Evolutionary conservation across 805 yeast species (phyloP), one percentile per base, ranked within the genome.

Genomic region (Cyberlindnera americana): DNA sequence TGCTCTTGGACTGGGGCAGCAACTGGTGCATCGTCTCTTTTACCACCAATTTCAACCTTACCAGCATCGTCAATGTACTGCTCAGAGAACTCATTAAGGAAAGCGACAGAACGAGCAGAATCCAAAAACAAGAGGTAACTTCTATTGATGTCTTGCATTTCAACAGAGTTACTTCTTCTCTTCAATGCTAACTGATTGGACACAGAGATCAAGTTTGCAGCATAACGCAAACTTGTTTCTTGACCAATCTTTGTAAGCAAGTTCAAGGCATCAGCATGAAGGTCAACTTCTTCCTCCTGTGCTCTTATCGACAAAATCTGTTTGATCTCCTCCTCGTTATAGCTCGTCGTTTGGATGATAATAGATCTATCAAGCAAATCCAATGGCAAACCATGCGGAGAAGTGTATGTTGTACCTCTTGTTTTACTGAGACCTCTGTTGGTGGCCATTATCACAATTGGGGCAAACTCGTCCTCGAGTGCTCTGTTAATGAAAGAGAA

Each of bases 361-460:
- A 93, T 83, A 25, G 95, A 77, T 62, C 99, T 78, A 66, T 93
- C 99, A 54, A 93, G 79, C 54, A 93, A 71, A 70, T 93, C 99
- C 44, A 85, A 73, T 30, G 99, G 99, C 43, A 93, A 71, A n/a
- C 99, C 99, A 62, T 93, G 99, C 17, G 99, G 96, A 2, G 96
- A 83, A 64, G 82, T 84, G 68, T 88, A 88, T 58, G 78, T 82
- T 22, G 98, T 87, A 37, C 99, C 99, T 57, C 96, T 78, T 18
- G 96, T 89, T 45, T 77, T 81, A n/a, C 96, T 77, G 43, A 91
- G 74, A 38, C 99, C 99, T 62, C 97, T 77, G 67, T 93, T 93
- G 19, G 99, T 90, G 32, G 99, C 99, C 95, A 93, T 86, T 48
- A 93, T 85, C 29, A 93, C 96, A 58, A 93, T 87, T 26, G 99